Evolutionary conservation across 2,329 filamentous ascomycete species (phyloP), one percentile per base, ranked within the genome.

Genomic region (Colletotrichum melonis): DNA sequence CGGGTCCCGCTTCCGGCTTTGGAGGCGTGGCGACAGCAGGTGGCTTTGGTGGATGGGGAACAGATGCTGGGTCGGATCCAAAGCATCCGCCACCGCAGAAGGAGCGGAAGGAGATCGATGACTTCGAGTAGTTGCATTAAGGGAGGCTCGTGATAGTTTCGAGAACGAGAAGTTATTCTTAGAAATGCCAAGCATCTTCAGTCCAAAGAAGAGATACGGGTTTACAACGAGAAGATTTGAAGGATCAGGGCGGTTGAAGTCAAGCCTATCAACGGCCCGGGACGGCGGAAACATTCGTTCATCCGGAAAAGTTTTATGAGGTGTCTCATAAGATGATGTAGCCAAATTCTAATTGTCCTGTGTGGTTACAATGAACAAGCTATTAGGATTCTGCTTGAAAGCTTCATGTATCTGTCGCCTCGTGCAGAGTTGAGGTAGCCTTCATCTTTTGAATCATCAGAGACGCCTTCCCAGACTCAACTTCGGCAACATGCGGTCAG

Each of bases 21-120:
- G 80, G 73, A 1, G 80, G 82, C 4, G 46, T 76, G 35, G 79
- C 76, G 0, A 78, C 79, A 11, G 80, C 76, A 0, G 79, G 75
- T 1, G 82, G 82, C 1, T 74, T 69, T 35, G 82, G 82, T 2
- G 82, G 83, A 4, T 84, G 82, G 82, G 83, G 82, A 0, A 75
- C 74, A 0, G 74, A 75, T 32, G 77, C 78, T 8, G 79, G 75
- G 62, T 77, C 78, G 9, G 77, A 76, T 11, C 78, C 83, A 79
- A 84, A 83, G 77, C 83, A 81, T 69, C 82, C 82, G 19, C 81
- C 81, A 19, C 70, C 70, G 59, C 54, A 28, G 57, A 35, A 49
- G 42, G 42, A 69, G 32, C 63, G 46, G 46, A 69, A 72, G 67
- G 63, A 60, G 19, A 55, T 32, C 30, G 68, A 32, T 22, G 74